Percentiles rank a stretch among this genome's conserved stretches.
Evolutionary conservation across 2,329 filamentous ascomycete species (phyloP).

Genomic region (Diplodia scrobiculata): DNA sequence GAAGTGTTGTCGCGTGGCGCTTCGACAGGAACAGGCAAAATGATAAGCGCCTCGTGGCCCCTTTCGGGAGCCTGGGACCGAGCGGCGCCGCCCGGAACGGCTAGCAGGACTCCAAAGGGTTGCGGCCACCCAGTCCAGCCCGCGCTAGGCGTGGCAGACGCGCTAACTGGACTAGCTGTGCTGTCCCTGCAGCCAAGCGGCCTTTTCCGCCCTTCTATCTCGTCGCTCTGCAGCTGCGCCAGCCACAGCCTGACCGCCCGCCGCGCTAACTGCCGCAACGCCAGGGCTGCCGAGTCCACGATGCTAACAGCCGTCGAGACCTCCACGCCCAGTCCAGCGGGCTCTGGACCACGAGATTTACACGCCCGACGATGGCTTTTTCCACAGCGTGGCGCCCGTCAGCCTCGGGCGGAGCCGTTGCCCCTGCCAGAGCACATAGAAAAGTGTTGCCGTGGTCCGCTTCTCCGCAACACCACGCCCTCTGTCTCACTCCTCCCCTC

Average conservation of each 20-base stretch:
- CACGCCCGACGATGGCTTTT: background rate
- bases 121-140: background rate
- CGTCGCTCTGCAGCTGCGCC: constrained; percentile 32
- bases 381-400: background rate
- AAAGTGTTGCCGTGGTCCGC: constrained; percentile 9
- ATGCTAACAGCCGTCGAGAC: background rate
- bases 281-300: background rate
- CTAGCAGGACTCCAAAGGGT: constrained; percentile 7
- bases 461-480: background rate
- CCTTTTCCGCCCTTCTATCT: background rate
- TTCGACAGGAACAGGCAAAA: constrained; percentile 23
- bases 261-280: constrained; percentile 17
- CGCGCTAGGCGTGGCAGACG: background rate
- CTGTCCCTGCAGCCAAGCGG: background rate
- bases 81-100: constrained; percentile 10
- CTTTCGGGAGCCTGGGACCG: background rate
- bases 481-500: background rate
- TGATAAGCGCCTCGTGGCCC: constrained; percentile 1
- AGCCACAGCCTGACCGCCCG: constrained; percentile 40
- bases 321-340: background rate
- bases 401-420: background rate
- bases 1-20: background rate
- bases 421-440: constrained; percentile 9
- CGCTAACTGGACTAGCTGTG: too few relatives aligned
- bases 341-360: constrained; percentile 11